Evolutionary conservation across 2,329 filamentous ascomycete genomes (phyloP), one percentile per base, ranked within the genome.

Genomic region (Nothomitra cinnamomea): DNA sequence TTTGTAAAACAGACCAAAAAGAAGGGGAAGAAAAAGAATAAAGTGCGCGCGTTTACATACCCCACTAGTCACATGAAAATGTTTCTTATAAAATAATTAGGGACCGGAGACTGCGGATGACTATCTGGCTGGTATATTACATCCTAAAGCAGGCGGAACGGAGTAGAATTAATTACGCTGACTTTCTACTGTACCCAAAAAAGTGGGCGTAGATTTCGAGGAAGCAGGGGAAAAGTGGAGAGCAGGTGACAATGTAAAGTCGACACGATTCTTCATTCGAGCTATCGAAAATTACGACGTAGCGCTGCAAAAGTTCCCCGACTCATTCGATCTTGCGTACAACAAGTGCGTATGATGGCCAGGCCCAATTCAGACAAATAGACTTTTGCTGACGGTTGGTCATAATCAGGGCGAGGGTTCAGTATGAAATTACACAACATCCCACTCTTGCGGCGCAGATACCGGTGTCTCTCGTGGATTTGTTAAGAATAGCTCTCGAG

Each of bases 211-310:
- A 53, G 76, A 81, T 32, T 73, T 79, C 56, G 83, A 87, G 66
- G 80, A 85, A 64, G 79, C 79, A 3, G 83, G 80, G 5, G 81
- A 83, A 57, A 87, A 87, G 73, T 85, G 82, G 79, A 73, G 82
- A 51, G 81, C 76, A 38, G 83, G 83, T 25, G 21, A 47, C 43
- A 24, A 7, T 5, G 5, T 47, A 12, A 15, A 66, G 62, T 69
- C 69, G 0, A 60, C 68, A 52, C 62, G 70, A 48, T 79, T 79
- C 59, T 80, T 78, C 61, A 72, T 79, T 58, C 71, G 80, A 57
- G 83, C 83, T 12, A 74, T 85, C 52, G 75, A 83, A 52, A 72
- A 73, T 45, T 87, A 87, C 61, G 75, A 79, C 57, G 73, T 77
- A 53, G 83, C 80, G 12, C 62, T 87, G 32, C 67, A 69, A 50